Base-by-base conservation (phyloP, 2,329 filamentous ascomycete genomes). In the Nemania sp. region DNA sequence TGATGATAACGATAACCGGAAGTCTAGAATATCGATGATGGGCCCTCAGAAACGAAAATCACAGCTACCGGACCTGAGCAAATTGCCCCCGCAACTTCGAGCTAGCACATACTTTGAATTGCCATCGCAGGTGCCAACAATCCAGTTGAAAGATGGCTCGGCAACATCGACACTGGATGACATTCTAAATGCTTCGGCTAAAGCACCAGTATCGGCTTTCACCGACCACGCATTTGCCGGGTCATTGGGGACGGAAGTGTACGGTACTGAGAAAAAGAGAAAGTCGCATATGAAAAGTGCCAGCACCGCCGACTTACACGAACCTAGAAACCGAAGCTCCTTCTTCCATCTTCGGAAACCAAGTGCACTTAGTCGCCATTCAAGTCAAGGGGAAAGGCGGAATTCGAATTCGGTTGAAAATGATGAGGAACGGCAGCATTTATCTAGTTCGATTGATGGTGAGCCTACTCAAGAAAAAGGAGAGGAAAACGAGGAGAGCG, bases 31-130 rank as follows among this genome's bases (percentile, higher is more conserved):
- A 13, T 87, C 76, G 10, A 64, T 75, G 41, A 69, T 74, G 2
- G 77, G 79, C 26, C 56, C 73, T 0, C 78, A 80, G 24, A 82
- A 80, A 51, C 80, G 81, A 58, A 80, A 79, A 67, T 81, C 82
- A 1, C 80, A 77, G 20, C 66, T 80, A 64, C 76, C 78, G 67
- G 79, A 79, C 62, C 71, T 87, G 20, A 83, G 85, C 18, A 85
- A 86, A 57, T 78, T 98, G 15, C 94, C 95, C 2, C 89, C 95
- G 0, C 93, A 97, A 73, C 85, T 98, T 41, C 89, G 95, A 68
- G 96, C 96, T n/a, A 97, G 91, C 74, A 89, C 92, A 29, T 98
- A 93, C 80, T 98, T 98, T 75, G 94, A 98, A 66, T 74, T 88
- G 24, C 91, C 91, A 0, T 83, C 87, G 3, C 77, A 81, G 5